A percentile compares a stretch with the other conserved stretches of the same genome.
phyloP scores from a whole-genome alignment of 768 basidiomycete genomes.

The Naematelia aurantialba region DNA sequence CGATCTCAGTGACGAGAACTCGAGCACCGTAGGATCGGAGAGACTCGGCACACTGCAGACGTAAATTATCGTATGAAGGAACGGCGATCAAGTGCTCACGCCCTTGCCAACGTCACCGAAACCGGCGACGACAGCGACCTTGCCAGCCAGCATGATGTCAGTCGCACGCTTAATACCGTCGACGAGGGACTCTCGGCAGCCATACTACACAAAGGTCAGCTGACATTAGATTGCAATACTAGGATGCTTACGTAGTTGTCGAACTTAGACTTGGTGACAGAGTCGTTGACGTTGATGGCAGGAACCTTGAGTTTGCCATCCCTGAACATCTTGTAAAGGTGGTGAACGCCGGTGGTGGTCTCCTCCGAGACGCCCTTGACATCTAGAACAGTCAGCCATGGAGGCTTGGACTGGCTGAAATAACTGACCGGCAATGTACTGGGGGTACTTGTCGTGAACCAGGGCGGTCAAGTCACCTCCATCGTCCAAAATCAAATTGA shows the following conservation, averaged over 20 bases:
- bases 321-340: slow-evolving; percentile 95
- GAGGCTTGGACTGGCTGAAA: not conserved
- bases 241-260: slow-evolving; percentile 51
- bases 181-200: slow-evolving; percentile 98
- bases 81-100: slow-evolving; percentile 57
- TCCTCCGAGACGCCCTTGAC: slow-evolving; percentile 96
- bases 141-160: slow-evolving; percentile 99
- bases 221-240: not conserved
- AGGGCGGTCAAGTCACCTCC: slow-evolving; percentile 93
- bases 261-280: slow-evolving; percentile 99
- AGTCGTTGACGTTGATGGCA: slow-evolving; percentile 99
- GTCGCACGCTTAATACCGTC: slow-evolving; percentile 99
- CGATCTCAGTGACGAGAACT: slow-evolving; percentile 94
- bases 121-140: slow-evolving; percentile 97
- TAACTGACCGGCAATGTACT: slow-evolving; percentile 67
- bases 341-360: slow-evolving; percentile 99
- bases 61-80: slow-evolving; percentile 51
- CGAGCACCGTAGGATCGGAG: slow-evolving; percentile 96
- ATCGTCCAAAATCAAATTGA: slow-evolving; percentile 99
- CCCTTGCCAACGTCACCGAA: slow-evolving; percentile 99
- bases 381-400: slow-evolving; percentile 53
- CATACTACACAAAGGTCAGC: slow-evolving; percentile 81
- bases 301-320: slow-evolving; percentile 94
- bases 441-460: slow-evolving; percentile 94
- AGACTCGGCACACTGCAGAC: slow-evolving; percentile 74